A percentile compares a stretch with the other conserved stretches of the same genome.
These are phyloP conservation scores for Sutorius eximius DNA, from an alignment of 1,284 basidiomycete genomes.

Conservation along the genomic window DNA sequence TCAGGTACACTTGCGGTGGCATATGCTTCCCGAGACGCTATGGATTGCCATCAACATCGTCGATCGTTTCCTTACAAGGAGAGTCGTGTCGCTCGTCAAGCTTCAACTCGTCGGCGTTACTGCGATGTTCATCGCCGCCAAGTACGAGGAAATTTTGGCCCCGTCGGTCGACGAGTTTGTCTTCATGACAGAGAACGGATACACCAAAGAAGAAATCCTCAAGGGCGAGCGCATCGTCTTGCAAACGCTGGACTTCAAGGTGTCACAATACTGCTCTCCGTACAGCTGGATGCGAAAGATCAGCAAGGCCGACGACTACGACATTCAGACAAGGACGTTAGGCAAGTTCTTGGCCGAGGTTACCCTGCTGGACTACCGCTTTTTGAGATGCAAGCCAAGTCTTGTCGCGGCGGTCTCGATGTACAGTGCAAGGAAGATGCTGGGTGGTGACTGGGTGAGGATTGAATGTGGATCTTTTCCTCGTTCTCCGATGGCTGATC, in stretches of 20 bases:
- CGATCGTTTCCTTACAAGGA: slow-evolving; percentile 93
- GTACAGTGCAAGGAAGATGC: slow-evolving; percentile 92
- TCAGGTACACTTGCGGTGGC: slow-evolving; percentile 96
- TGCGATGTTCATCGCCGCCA: slow-evolving; percentile 96
- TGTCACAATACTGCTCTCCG: slow-evolving; percentile 98
- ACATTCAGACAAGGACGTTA: slow-evolving; percentile 95
- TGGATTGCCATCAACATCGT: slow-evolving; percentile 98
- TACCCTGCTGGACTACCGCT: slow-evolving; percentile 90
- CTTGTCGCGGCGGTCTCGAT: slow-evolving; percentile 97
- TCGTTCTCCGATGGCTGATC: slow-evolving; percentile 25
- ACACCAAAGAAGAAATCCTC: slow-evolving; percentile 92
- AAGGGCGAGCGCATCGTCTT: slow-evolving; percentile 97
- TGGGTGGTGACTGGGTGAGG: slow-evolving; percentile 92
- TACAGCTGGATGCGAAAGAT: slow-evolving; percentile 99
- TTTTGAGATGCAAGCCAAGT: slow-evolving; percentile 92
- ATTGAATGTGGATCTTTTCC: slow-evolving; percentile 19
- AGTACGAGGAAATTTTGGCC: slow-evolving; percentile 98
- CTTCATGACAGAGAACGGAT: slow-evolving; percentile 96
- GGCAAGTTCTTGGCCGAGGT: slow-evolving; percentile 99
- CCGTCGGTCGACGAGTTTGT: slow-evolving; percentile 95
- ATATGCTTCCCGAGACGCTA: slow-evolving; percentile 96
- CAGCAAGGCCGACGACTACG: slow-evolving; percentile 98
- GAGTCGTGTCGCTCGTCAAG: slow-evolving; percentile 91
- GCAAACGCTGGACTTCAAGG: slow-evolving; percentile 90
- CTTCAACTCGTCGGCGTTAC: slow-evolving; percentile 98